These are phyloP conservation scores for Cryptococcus sp. DNA, from an alignment of 1,284 basidiomycete genomes.

Conservation along the genomic window DNA sequence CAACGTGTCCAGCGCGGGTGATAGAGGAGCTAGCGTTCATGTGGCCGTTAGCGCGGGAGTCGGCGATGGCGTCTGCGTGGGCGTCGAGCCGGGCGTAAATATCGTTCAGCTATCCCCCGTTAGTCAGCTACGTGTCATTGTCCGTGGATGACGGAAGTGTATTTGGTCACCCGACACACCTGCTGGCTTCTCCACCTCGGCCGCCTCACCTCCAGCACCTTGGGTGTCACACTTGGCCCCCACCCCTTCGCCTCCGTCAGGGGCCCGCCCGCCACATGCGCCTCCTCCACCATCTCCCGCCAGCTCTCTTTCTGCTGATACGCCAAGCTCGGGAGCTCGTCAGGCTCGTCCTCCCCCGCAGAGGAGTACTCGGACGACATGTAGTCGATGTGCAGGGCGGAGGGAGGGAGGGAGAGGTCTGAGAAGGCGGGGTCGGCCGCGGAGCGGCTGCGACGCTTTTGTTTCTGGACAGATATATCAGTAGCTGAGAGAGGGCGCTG, in stretches of 20 bases:
- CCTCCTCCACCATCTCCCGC: constrained; percentile 53
- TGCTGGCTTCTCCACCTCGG: constrained; percentile 42
- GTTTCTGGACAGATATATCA: constrained; percentile 35
- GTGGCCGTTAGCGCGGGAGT: constrained; percentile 14
- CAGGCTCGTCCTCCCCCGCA: constrained; percentile 24
- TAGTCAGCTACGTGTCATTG: constrained; percentile 11
- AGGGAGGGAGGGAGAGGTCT: constrained; percentile 22
- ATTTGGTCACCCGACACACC: constrained; percentile 25
- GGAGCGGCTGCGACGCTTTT: constrained; percentile 42
- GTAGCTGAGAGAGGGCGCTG: background rate
- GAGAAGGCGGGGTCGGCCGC: constrained; percentile 26
- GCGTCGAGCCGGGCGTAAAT: constrained; percentile 37
- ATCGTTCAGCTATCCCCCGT: constrained; percentile 30
- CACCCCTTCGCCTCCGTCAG: constrained; percentile 62
- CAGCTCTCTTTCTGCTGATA: constrained; percentile 6
- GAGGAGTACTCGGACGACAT: constrained; percentile 51
- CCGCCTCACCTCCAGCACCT: constrained; percentile 67
- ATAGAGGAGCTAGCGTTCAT: background rate
- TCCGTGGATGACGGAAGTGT: constrained; percentile 10
- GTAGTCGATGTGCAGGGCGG: constrained; percentile 45
- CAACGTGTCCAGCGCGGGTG: constrained; percentile 29
- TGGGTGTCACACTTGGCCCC: constrained; percentile 55
- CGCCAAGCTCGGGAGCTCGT: background rate
- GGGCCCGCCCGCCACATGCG: background rate
- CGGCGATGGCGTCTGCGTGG: constrained; percentile 19